phyloP scores from a whole-genome alignment of 2,329 filamentous ascomycete genomes.

The Didymella glomerata region DNA sequence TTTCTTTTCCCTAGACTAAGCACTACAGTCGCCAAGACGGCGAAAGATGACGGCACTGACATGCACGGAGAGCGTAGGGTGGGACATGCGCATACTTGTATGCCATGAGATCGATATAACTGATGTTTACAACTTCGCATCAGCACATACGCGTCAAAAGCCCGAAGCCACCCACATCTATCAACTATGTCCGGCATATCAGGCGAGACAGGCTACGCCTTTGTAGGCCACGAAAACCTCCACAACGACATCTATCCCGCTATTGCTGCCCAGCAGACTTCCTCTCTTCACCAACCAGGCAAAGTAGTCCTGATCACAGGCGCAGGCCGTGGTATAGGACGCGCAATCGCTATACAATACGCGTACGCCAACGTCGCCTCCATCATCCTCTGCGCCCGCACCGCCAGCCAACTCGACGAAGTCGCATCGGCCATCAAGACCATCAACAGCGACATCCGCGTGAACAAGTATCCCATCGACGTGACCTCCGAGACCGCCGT shows the following conservation, averaged over 20 bases:
- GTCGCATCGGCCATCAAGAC: constrained; percentile 48
- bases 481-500: constrained; percentile 53
- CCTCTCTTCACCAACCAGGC: constrained; percentile 48
- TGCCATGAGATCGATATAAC: not conserved
- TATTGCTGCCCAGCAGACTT: constrained; percentile 55
- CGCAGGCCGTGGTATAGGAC: constrained; percentile 64
- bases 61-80: not conserved
- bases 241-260: constrained; percentile 63
- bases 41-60: not conserved
- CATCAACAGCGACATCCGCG: constrained; percentile 52
- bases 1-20: not conserved
- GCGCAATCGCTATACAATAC: constrained; percentile 62
- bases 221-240: constrained; percentile 29
- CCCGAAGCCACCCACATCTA: no score
- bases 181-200: not conserved
- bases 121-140: no score
- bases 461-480: constrained; percentile 57
- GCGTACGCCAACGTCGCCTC: constrained; percentile 61
- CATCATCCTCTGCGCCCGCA: constrained; percentile 65
- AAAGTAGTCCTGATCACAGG: constrained; percentile 63
- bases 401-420: constrained; percentile 47
- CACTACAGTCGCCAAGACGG: not conserved
- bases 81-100: no score
- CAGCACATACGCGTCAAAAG: not conserved
- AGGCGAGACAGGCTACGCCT: constrained; percentile 19